These are phyloP conservation scores for Cupressus sempervirens DNA, from an alignment of 75 land plant species.

Conservation along the genomic window DNA sequence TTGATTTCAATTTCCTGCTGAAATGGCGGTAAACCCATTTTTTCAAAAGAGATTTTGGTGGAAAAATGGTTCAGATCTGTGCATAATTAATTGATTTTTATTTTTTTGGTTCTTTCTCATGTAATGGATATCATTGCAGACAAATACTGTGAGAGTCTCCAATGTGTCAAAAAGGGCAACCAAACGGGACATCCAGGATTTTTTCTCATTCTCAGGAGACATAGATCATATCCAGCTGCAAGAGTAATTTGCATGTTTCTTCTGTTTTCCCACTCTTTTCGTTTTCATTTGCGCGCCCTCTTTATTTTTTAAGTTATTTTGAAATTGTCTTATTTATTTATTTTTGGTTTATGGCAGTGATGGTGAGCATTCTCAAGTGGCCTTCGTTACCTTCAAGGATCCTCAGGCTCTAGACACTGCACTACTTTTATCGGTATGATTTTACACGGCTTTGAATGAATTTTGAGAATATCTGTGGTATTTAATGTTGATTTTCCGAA, in stretches of 20 bases:
- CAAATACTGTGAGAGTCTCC: slow-evolving; percentile 71
- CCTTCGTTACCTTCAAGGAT: slow-evolving; percentile 86
- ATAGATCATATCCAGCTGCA: slow-evolving; percentile 75
- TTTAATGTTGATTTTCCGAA: neutral
- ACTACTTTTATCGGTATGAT: slow-evolving; percentile 69
- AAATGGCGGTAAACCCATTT: neutral
- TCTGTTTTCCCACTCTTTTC: neutral
- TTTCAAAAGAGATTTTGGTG: neutral
- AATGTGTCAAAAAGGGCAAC: slow-evolving; percentile 76
- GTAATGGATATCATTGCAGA: slow-evolving; percentile 24
- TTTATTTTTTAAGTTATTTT: neutral
- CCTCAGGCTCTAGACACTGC: slow-evolving; percentile 91
- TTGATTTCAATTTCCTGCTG: neutral
- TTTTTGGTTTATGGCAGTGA: slow-evolving; percentile 31
- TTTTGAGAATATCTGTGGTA: neutral
- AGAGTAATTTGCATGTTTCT: slow-evolving; percentile 9
- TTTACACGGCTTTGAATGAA: neutral
- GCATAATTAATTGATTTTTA: neutral
- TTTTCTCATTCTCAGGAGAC: slow-evolving; percentile 96
- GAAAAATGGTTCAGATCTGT: neutral
- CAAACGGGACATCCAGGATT: slow-evolving; percentile 83
- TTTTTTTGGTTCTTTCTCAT: neutral
- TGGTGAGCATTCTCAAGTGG: slow-evolving; percentile 49
- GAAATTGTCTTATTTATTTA: neutral
- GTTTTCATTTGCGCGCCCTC: neutral